Evolutionary conservation across 2,329 filamentous ascomycete species (phyloP), one percentile per base, ranked within the genome.

Genomic region (Neobulgaria alba): DNA sequence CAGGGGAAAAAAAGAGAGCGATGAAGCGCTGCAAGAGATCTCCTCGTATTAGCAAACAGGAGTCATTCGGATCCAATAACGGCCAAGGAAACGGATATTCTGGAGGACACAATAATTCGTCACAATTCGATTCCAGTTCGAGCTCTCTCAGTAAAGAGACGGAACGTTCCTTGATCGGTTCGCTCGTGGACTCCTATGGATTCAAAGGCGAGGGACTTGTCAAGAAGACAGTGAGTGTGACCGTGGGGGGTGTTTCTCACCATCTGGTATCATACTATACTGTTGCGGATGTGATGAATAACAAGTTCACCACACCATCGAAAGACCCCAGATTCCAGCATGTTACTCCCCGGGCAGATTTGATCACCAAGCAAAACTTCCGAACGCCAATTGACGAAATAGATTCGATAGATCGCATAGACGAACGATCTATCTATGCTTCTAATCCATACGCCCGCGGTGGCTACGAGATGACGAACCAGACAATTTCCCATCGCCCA

Each of bases 161-260:
- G 4, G 55, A 57, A 42, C 49, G 56, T 10, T 53, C 53, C 8
- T 42, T 89, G 39, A 79, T 92, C 33, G 89, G 88, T 4, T 93
- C 87, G 1, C 69, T 95, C 10, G 76, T 90, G n/a, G 88, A 94
- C 62, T 88, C 83, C 1, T 95, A 95, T 54, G 77, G 79, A 21
- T 95, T 95, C 71, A 92, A 92, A 56, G 69, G 78, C 10, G 75
- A 78, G 1, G 88, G 89, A 0, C 65, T 95, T 30, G 76, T 95
- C 48, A 95, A 95, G 71, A 95, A 95, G 68, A 95, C 88, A 0
- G 88, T 95, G 62, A 90, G 82, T 53, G 77, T 95, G 29, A 78
- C 74, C 2, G 78, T 82, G 37, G 72, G 81, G 18, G 82, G 82
- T 2, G 74, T 88, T 2, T 79, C 78, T 2, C 88, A 94, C 56